Percentiles rank a stretch among this genome's conserved stretches.
Evolutionary conservation across 2,329 filamentous ascomycete species (phyloP).

Genomic region (Sporothrix mexicana): DNA sequence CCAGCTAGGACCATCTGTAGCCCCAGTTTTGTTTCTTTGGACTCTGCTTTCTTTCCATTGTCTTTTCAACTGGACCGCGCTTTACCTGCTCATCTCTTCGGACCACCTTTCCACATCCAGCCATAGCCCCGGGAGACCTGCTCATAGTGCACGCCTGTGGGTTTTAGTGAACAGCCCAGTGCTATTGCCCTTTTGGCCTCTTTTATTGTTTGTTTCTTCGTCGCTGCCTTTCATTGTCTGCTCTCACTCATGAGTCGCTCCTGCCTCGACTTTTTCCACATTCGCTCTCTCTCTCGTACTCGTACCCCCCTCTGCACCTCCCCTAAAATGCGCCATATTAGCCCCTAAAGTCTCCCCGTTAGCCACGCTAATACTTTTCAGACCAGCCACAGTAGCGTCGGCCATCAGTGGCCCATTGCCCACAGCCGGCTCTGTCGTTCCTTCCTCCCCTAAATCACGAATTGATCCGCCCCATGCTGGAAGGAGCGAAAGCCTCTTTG

Average conservation of each 20-base stretch:
- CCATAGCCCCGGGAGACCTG: constrained; percentile 29
- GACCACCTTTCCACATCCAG: constrained; percentile 23
- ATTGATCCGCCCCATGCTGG: neutral
- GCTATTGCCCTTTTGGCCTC: neutral
- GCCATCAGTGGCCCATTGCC: neutral
- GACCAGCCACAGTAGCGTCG: constrained; percentile 12
- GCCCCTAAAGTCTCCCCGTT: neutral
- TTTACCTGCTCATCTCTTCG: constrained; percentile 16
- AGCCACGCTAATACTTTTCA: neutral
- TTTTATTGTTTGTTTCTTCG: neutral
- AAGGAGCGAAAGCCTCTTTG: neutral
- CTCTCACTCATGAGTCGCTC: neutral
- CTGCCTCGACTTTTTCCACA: neutral
- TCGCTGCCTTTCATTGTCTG: neutral
- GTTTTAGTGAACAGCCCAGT: neutral
- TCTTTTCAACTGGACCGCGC: constrained; percentile 1
- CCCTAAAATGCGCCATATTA: neutral
- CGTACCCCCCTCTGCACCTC: neutral
- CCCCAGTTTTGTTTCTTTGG: neutral
- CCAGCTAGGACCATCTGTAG: neutral
- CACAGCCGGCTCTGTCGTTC: constrained; percentile 19
- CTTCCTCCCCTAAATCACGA: neutral
- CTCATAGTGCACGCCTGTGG: constrained; percentile 1
- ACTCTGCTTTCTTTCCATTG: neutral
- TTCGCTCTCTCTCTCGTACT: constrained; percentile 17